Evolutionary conservation across 345 rosid genomes (phyloP), one percentile per base, ranked within the genome.

Genomic region (Arabis hirsuta): DNA sequence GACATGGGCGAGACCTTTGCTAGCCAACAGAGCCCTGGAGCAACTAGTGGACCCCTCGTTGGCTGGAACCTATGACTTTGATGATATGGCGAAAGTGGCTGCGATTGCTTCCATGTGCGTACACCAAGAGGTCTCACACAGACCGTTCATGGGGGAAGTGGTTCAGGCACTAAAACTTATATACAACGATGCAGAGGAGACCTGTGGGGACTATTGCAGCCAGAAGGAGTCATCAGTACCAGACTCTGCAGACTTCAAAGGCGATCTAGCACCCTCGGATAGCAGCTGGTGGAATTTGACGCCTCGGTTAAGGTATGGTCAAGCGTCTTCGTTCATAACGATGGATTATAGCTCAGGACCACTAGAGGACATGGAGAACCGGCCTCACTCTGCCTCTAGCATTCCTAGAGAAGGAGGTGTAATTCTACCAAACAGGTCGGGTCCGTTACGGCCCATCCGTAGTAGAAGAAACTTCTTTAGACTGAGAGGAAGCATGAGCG

Each of bases 121-220:
- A 57, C 97, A 96, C 76, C 90, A 87, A 2, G 99, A 96, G 81
- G 99, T 96, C 56, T 81, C 98, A 5, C 85, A 87, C 72, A 78
- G 99, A 62, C 99, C 99, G 10, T 96, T 96, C 73, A 96, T 96
- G 99, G 99, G 99, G 46, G 99, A 96, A 85, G 99, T 96, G 11
- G 99, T 96, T 76, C 99, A 96, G 85, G 99, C 99, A 34, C 82
- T 96, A 71, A 96, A 96, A 79, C 86, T 96, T 62, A 92, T 96
- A 73, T 92, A 88, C 83, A 90, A 92, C 6, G 97, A 90, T 63
- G 76, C 86, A 0, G 97, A 92, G 10, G 99, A 87, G 64, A 87
- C 92, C 6, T 77, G 90, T 6, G 96, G 85, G 58, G 99, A 91
- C 66, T 79, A 81, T 67, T 85, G 85, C 69, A 92, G 98, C 83